Evolutionary conservation across 2,329 filamentous ascomycete genomes (phyloP), one percentile per base, ranked within the genome.

Genomic region (Pseudocercospora musae): DNA sequence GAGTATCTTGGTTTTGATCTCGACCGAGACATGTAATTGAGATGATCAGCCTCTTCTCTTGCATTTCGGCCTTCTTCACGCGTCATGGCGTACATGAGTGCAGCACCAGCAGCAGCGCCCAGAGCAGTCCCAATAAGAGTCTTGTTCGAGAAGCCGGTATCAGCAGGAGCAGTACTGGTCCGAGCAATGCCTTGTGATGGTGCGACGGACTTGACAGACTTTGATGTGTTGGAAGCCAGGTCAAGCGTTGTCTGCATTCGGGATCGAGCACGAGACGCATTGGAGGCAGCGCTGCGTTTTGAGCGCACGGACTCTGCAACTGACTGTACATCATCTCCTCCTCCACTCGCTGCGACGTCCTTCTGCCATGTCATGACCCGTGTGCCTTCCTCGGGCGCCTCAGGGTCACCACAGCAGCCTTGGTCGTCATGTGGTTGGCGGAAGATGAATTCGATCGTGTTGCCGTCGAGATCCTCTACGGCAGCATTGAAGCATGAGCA

Each of bases 371-470:
- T 78, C 58, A 82, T 72, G 18, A 84, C 80, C 42, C 76, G 77
- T 57, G 79, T 74, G 15, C 60, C 59, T 65, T 78, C 73, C 40
- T 77, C 71, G 18, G 79, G 74, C 20, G 73, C 75, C 20, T 68
- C 64, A n/a, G 69, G 76, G 25, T 18, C 52, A 49, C 77, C 66
- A 73, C 65, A 62, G 74, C 75, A 75, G 44, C 73, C 76, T 58
- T 79, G 62, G n/a, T 65, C 60, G 18, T 59, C 64, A 52, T 67
- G 64, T 7, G 65, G 60, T 58, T 73, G 78, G 57, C 81, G 80
- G 74, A 87, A 89, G 55, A 93, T 85, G 29, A 91, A 89, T 73
- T 95, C 90, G 73, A 96, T 87, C 69, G 85, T 89, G 78, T 96
- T 96, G 56, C 90, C 90, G 78, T 96, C 91, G 59, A 91, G 83